Evolutionary conservation across 257 asterid genomes (phyloP), one percentile per base, ranked within the genome.

Genomic region (Vinca minor): DNA sequence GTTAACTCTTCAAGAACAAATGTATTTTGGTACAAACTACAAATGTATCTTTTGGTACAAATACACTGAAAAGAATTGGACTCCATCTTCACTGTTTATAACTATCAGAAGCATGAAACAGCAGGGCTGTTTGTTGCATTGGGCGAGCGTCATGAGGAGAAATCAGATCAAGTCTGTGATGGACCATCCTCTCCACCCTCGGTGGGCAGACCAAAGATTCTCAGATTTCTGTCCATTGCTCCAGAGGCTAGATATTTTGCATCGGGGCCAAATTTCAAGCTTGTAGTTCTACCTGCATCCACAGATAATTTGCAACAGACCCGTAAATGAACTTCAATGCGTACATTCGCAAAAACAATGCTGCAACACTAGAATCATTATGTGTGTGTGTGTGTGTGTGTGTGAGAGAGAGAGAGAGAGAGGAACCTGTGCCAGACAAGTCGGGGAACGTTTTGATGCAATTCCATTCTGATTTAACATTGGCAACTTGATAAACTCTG

Each of bases 391-490:
- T n/a, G n/a, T n/a, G 38, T 7, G 38, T 34, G 10, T n/a, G n/a
- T n/a, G n/a, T n/a, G n/a, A n/a, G n/a, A n/a, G n/a, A n/a, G n/a
- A n/a, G n/a, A n/a, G n/a, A 64, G 50, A 69, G 66, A 62, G 65
- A 32, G 28, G n/a, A 23, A 91, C 98, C 98, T 81, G 95, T 88
- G 73, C 98, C 98, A 41, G 98, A 92, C 81, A 92, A 81, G 83
- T 92, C 96, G 0, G 98, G 98, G 75, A 92, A 82, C 58, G 96
- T 92, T 75, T 89, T 92, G 78, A 92, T 71, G 80, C 76, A 72
- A 77, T 78, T 87, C 98, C 98, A 92, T 50, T 92, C 98, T 12
- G 95, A 77, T 73, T 92, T 92, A 20, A 92, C 96, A 32, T 69
- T 85, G 63, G 96, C 95, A 55, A 83, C 91, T 84, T 92, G 96